Evolutionary conservation across 2,329 filamentous ascomycete species (phyloP), one percentile per base, ranked within the genome.

Genomic region (Epichloe gansuensis): DNA sequence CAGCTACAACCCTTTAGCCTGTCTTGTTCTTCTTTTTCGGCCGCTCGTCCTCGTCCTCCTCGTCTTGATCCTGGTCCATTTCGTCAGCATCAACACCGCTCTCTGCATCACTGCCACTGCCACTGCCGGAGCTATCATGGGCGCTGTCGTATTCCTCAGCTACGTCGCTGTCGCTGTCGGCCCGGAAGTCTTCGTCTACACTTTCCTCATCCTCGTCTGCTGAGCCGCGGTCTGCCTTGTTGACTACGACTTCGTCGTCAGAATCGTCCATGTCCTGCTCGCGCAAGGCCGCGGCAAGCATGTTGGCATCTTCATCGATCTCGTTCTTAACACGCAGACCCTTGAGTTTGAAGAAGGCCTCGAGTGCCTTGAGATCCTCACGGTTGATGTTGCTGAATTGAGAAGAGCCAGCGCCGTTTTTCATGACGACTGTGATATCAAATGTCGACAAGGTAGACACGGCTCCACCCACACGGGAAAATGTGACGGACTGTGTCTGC

Each of bases 341-440:
- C 77, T 97, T 97, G 60, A 89, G 81, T 71, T 94, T 93, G 80
- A 98, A 96, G 74, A 98, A 98, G 60, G 86, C 84, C 69, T 98
- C 93, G n/a, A 98, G 80, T 6, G 88, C 88, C 71, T 93, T 88
- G 69, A 97, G 88, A 67, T 98, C 93, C 73, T 98, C 93, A 61
- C 91, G 86, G 68, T 96, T 98, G 69, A 98, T 98, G 75, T 98
- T 98, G 72, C 90, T 95, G 74, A 98, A 98, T 64, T 96, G 91
- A 61, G 91, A 89, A 63, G 95, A 90, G 53, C 87, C 86, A 50
- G 81, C 78, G n/a, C 87, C 88, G 60, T 77, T 82, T 77, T 96
- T 97, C 74, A 96, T 80, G 52, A 84, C 84, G 54, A 98, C 88
- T 0, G 90, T 93, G 61, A 98, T 96, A 68, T 98, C 93, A 65